Evolutionary conservation across 345 rosid genomes (phyloP).

Genomic region (Gossypium mustelinum): DNA sequence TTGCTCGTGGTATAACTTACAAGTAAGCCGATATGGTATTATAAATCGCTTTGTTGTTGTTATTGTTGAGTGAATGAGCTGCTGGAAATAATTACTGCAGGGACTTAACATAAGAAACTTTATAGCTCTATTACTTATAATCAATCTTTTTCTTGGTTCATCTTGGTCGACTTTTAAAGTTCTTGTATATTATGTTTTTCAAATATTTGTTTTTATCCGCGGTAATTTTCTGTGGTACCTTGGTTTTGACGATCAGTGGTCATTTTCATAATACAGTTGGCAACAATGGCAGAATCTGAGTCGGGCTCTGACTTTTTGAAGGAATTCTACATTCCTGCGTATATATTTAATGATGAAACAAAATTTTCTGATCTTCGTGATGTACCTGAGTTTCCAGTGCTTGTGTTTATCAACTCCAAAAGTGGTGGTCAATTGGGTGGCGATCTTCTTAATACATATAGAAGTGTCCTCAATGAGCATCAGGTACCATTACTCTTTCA

Average conservation of each 20-base stretch:
- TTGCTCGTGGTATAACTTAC: neutral
- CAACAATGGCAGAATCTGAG: constrained; percentile 29
- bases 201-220: neutral
- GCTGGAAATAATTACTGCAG: neutral
- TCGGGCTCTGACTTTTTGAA: constrained; percentile 26
- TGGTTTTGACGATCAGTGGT: neutral
- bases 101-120: neutral
- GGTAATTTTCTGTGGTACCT: neutral
- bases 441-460: constrained; percentile 61
- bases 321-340: constrained; percentile 52
- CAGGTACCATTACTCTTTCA: constrained; percentile 40
- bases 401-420: constrained; percentile 83
- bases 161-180: neutral
- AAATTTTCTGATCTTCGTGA: constrained; percentile 14
- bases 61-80: neutral
- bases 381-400: constrained; percentile 49
- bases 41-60: neutral
- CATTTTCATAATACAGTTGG: constrained; percentile 21
- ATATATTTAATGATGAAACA: constrained; percentile 44
- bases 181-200: neutral
- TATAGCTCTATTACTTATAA: neutral
- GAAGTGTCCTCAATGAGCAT: constrained; percentile 42
- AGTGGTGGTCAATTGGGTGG: constrained; percentile 92
- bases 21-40: too few relatives aligned
- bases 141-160: neutral